These are phyloP conservation scores for Oryza brachyantha DNA, from an alignment of 176 grass and related monocot genomes.

Conservation along the genomic window DNA sequence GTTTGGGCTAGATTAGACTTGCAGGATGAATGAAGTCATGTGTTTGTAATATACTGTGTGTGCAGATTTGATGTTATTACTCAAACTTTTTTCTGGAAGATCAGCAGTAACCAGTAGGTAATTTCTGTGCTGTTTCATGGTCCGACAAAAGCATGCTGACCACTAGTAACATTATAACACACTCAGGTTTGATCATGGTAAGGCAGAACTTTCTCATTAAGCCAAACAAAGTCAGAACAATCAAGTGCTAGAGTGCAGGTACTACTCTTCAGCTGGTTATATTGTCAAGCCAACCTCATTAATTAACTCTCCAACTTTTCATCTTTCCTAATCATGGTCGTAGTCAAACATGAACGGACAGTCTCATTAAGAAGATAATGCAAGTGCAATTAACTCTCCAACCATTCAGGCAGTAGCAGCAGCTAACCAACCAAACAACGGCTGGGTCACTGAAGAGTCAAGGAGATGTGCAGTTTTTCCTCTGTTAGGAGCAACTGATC, in stretches of 20 bases:
- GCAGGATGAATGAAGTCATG: not conserved
- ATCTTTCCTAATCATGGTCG: not conserved
- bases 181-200: not conserved
- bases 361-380: not conserved
- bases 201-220: not conserved
- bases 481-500: conserved; percentile 12
- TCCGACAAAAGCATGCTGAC: not conserved
- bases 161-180: not conserved
- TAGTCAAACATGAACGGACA: not conserved
- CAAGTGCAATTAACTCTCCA: not conserved
- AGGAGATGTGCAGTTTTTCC: not conserved
- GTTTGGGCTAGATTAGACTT: not conserved
- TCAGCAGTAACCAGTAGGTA: not conserved
- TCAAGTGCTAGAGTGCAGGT: not conserved
- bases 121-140: not conserved
- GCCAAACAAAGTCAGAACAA: not conserved
- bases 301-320: not conserved
- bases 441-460: not conserved
- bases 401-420: not conserved
- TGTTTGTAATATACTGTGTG: no score
- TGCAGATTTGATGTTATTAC: not conserved
- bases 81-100: not conserved
- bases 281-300: not conserved
- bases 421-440: conserved; percentile 1
- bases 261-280: not conserved